These are phyloP conservation scores for Globisporangium lucens DNA, from an alignment of 352 stramenopile species.

Conservation along the genomic window DNA sequence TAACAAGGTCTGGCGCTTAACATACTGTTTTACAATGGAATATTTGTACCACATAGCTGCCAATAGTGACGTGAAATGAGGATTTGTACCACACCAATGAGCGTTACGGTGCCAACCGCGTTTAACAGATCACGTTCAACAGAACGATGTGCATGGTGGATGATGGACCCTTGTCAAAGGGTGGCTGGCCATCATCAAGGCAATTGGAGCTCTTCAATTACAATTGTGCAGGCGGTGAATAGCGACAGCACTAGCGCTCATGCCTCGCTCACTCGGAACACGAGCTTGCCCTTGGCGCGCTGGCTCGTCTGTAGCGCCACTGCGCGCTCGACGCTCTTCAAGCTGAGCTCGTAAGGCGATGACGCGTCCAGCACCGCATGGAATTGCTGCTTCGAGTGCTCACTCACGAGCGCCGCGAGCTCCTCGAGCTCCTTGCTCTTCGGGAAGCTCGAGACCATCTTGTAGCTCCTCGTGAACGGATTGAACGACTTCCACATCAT, in stretches of 20 bases:
- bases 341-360: conserved; percentile 67
- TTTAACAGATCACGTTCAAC: background rate
- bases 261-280: conserved; percentile 21
- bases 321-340: conserved; percentile 44
- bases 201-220: background rate
- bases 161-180: no score
- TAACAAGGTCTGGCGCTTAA: background rate
- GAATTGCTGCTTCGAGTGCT: conserved; percentile 24
- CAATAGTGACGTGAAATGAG: no score
- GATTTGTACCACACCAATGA: background rate
- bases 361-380: conserved; percentile 55
- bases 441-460: conserved; percentile 32
- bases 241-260: background rate
- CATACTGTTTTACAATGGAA: background rate
- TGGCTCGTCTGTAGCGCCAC: conserved; percentile 61
- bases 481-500: conserved; percentile 26
- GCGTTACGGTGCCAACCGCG: background rate
- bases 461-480: conserved; percentile 34
- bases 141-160: background rate
- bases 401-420: conserved; percentile 41
- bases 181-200: background rate
- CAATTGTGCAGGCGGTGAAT: background rate
- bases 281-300: conserved; percentile 76
- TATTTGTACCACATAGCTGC: no score
- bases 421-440: conserved; percentile 32